Base-by-base conservation (phyloP, 2,329 filamentous ascomycete genomes). In the Fusarium sp. region DNA sequence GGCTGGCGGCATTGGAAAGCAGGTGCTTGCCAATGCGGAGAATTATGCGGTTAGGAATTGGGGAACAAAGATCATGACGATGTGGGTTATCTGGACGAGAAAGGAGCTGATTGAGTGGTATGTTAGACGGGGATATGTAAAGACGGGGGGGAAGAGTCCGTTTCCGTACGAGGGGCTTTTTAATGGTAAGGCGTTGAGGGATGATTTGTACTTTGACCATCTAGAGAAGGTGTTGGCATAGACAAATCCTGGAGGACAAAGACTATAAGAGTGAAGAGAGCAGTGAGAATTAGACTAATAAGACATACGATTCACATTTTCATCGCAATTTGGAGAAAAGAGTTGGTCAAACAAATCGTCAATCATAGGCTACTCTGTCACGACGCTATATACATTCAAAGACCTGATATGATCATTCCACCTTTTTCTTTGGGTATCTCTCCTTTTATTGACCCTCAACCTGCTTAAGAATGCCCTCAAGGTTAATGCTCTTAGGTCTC, bases 401-500 rank as follows among this genome's bases (percentile, higher is more conserved):
- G 44, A 66, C 35, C 63, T 61, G 39, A 20, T 45, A 64, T 44
- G 47, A 59, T 73, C 57, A 26, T 48, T n/a, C 53, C 48, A 59
- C 65, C 62, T 69, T 72, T 72, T 71, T 44, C 35, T 48, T 5
- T 59, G 71, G 72, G 68, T 72, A 74, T 74, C 72, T 63, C 42
- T 51, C 38, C 48, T 38, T 53, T 79, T 80, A 87, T 71, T 84
- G 77, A 32, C 81, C 81, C 81, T 89, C 87, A 39, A 87, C 89
- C 80, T 90, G 82, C 83, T 95, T 92, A 76, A 98, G 85, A 76
- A 99, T 85, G 17, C 96, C 96, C 82, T 94, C 89, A 63, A 99
- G 87, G 85, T 98, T 96, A 82, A 98, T 97, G 84, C 94, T 97
- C 93, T 99, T 99, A 56, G 96, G 96, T 72, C 96, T 89, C 90